phyloP scores from a whole-genome alignment of 768 basidiomycete genomes.

The Auricularia cornea region DNA sequence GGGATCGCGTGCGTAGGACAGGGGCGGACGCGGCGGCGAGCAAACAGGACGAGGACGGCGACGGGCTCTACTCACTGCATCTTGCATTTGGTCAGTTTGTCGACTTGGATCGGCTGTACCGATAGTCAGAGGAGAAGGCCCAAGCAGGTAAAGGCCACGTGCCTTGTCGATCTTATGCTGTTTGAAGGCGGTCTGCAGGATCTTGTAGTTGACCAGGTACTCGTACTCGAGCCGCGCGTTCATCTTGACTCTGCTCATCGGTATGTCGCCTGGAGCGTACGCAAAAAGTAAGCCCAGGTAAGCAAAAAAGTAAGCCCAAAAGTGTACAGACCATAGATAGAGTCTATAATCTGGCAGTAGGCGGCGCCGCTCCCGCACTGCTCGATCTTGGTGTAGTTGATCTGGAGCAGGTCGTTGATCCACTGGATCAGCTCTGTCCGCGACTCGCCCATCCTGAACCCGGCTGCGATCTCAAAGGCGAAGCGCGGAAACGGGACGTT shows the following conservation, averaged over 20 bases:
- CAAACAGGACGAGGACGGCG: background rate
- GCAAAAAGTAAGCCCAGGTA: background rate
- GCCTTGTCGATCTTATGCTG: slow-evolving; percentile 91
- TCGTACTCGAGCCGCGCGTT: slow-evolving; percentile 95
- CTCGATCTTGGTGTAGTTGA: slow-evolving; percentile 88
- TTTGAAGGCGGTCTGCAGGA: slow-evolving; percentile 90
- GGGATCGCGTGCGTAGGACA: too few species aligned
- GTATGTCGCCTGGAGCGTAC: slow-evolving; percentile 83
- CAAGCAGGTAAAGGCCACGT: slow-evolving; percentile 15
- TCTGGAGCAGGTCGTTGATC: slow-evolving; percentile 88
- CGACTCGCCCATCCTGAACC: slow-evolving; percentile 50
- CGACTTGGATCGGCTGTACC: slow-evolving; percentile 84
- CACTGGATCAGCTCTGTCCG: slow-evolving; percentile 84
- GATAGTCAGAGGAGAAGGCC: background rate
- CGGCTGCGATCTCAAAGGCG: too few species aligned
- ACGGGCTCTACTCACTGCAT: slow-evolving; percentile 80
- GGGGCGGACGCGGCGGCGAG: background rate
- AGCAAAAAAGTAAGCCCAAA: background rate
- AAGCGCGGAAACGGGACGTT: too few species aligned
- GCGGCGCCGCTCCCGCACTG: slow-evolving; percentile 87
- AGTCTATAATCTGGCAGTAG: slow-evolving; percentile 93
- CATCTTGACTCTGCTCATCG: slow-evolving; percentile 91
- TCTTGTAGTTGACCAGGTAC: slow-evolving; percentile 89
- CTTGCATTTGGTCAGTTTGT: slow-evolving; percentile 92
- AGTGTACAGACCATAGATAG: slow-evolving; percentile 68